Evolutionary conservation across 1,139 yeast genomes (phyloP), one percentile per base, ranked within the genome.

Genomic region (Suhomyces bokatorum): DNA sequence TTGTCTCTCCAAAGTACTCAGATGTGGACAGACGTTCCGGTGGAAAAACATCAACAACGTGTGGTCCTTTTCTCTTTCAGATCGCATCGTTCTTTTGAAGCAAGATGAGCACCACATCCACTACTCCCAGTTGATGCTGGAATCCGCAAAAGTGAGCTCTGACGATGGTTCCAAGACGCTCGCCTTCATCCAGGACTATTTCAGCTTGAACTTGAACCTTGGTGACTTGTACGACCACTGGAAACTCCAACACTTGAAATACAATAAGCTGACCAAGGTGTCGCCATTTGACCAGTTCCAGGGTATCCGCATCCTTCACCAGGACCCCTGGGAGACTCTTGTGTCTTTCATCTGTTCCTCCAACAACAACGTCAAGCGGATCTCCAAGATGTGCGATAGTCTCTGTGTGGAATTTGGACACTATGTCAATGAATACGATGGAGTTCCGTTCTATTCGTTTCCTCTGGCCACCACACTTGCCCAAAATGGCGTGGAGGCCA

Each of bases 311-410:
- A 87, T 90, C 47, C 75, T 91, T 27, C 75, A 91, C 40, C 98
- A 93, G 63, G 97, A 91, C 52, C 99, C 99, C 0, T 93, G 98
- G 98, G 99, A 95, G 58, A 89, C 95, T 35, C 70, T 89, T 38
- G 68, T 93, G 16, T 86, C 95, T 2, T 93, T 93, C 55, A 95
- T 93, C 17, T 93, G 99, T 64, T 88, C 97, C 4, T 85, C 96
- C n/a, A 93, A 93, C 63, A 93, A 93, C 65, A 95, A 93, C 58
- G 95, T 93, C 46, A 88, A 91, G 59, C 75, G 99, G 35, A 95
- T 95, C 38, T 86, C 97, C 2, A 86, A 85, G 56, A 90, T 95
- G 97, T 95, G 97, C 59, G 91, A 89, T 50, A 78, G 77, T 45
- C 69, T 93, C 36, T 86, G 97, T 58, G 58, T 67, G 2, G 75